Percentiles rank a stretch among this genome's conserved stretches.
Conservation (phyloP, 192 early-diverging fungal species). For the Blastocladiella britannica region DNA sequence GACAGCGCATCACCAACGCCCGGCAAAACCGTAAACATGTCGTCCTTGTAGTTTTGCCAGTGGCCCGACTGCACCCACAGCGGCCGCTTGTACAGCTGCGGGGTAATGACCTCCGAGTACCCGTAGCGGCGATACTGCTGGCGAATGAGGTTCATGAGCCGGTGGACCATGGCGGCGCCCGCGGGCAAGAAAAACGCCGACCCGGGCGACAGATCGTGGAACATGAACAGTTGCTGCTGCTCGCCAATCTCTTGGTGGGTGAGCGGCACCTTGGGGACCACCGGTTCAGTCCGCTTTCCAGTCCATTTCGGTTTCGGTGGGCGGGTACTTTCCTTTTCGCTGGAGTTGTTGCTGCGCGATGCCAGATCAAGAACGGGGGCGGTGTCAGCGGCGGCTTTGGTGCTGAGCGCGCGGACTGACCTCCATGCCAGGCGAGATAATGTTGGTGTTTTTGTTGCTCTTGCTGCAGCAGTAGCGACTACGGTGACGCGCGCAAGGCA, state of each 20-base stretch:
- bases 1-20: not conserved
- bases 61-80: slow-evolving; percentile 86
- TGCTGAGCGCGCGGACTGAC: too few relatives aligned
- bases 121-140: slow-evolving; percentile 52
- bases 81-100: slow-evolving; percentile 75
- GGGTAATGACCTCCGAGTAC: slow-evolving; percentile 76
- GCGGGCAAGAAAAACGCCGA: slow-evolving; percentile 57
- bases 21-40: slow-evolving; percentile 53
- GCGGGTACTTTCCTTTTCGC: too few relatives aligned
- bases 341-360: too few relatives aligned
- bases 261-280: not conserved
- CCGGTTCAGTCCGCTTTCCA: too few relatives aligned
- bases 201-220: slow-evolving; percentile 42
- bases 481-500: too few relatives aligned
- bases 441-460: too few relatives aligned
- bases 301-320: too few relatives aligned
- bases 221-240: slow-evolving; percentile 47
- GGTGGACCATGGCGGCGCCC: slow-evolving; percentile 59
- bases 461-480: too few relatives aligned
- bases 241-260: slow-evolving; percentile 50
- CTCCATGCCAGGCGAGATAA: too few relatives aligned
- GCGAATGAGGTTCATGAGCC: slow-evolving; percentile 51
- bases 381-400: too few relatives aligned
- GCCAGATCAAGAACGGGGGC: too few relatives aligned
- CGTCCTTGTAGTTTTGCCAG: slow-evolving; percentile 88